Conservation (phyloP, 2,329 filamentous ascomycete genomes). For the Verruconis gallopava region DNA sequence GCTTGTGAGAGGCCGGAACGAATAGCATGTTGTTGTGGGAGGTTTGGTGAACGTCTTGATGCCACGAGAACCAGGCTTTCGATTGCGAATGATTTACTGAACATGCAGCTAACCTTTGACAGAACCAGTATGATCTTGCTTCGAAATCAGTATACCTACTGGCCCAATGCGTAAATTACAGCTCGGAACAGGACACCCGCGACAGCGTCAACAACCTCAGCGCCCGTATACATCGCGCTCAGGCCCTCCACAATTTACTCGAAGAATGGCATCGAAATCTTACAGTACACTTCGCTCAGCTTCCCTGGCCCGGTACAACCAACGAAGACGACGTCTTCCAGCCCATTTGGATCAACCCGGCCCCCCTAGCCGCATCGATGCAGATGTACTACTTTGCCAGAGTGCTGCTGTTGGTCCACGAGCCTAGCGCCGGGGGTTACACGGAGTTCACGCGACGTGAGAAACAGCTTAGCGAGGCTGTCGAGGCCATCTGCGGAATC, state of each 20-base stretch:
- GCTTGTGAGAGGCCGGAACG: too few species aligned
- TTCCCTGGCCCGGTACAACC: constrained; percentile 20
- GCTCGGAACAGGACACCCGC: constrained; percentile 37
- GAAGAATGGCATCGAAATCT: constrained; percentile 37
- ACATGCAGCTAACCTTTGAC: too few species aligned
- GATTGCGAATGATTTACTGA: too few species aligned
- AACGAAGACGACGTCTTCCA: constrained; percentile 25
- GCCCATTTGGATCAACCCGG: constrained; percentile 40
- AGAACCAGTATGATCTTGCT: constrained; percentile 39
- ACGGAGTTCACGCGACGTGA: constrained; percentile 34
- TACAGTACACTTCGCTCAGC: constrained; percentile 31
- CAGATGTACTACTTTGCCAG: constrained; percentile 41
- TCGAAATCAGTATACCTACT: constrained; percentile 42
- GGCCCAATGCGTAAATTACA: constrained; percentile 45
- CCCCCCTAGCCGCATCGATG: constrained; percentile 31
- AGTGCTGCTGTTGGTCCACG: constrained; percentile 40
- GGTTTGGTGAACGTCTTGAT: too few species aligned
- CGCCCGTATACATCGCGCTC: constrained; percentile 33
- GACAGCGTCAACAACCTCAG: constrained; percentile 28
- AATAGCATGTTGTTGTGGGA: too few species aligned
- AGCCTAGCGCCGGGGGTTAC: constrained; percentile 37
- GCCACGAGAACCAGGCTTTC: too few species aligned
- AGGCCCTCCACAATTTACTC: constrained; percentile 34
- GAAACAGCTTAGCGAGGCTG: constrained; percentile 32
- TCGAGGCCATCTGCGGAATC: constrained; percentile 38